A percentile compares a stretch with the other conserved stretches of the same genome.
Conservation (phyloP, 2,329 filamentous ascomycete species). For the Fusarium sp. region DNA sequence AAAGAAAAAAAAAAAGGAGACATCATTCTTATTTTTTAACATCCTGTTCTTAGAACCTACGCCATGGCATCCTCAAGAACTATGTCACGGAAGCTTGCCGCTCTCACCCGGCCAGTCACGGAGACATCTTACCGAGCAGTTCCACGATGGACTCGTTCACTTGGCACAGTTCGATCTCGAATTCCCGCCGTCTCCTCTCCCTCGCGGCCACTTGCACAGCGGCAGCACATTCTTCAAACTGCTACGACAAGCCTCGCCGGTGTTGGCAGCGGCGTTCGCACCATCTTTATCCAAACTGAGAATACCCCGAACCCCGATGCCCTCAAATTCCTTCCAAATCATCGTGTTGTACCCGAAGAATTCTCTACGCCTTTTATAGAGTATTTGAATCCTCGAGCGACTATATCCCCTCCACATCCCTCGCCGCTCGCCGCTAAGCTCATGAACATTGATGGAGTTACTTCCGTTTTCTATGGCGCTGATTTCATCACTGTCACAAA, state of each 20-base stretch:
- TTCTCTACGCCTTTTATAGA: constrained; percentile 86
- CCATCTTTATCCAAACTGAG: constrained; percentile 98
- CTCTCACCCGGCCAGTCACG: constrained; percentile 41
- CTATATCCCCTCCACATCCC: constrained; percentile 87
- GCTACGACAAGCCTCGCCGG: constrained; percentile 43
- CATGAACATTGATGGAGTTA: constrained; percentile 95
- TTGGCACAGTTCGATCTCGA: constrained; percentile 46
- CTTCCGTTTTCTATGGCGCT: constrained; percentile 90
- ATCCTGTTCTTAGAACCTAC: background rate
- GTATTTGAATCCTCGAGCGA: constrained; percentile 89
- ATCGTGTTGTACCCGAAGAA: constrained; percentile 81
- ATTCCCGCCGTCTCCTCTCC: constrained; percentile 39
- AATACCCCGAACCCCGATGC: constrained; percentile 94
- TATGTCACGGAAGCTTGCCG: constrained; percentile 45
- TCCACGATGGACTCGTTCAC: constrained; percentile 48
- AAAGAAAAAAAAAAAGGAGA: background rate
- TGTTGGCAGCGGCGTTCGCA: constrained; percentile 65
- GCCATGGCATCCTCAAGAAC: constrained; percentile 47
- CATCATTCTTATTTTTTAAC: background rate
- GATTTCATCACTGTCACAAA: constrained; percentile 99
- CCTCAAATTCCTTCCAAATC: constrained; percentile 95
- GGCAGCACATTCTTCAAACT: constrained; percentile 25
- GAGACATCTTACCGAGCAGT: constrained; percentile 41
- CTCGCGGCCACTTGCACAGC: constrained; percentile 41
- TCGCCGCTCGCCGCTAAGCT: constrained; percentile 92